Conservation (phyloP, 768 basidiomycete species). For the Rhodotorula kratochvilovae region DNA sequence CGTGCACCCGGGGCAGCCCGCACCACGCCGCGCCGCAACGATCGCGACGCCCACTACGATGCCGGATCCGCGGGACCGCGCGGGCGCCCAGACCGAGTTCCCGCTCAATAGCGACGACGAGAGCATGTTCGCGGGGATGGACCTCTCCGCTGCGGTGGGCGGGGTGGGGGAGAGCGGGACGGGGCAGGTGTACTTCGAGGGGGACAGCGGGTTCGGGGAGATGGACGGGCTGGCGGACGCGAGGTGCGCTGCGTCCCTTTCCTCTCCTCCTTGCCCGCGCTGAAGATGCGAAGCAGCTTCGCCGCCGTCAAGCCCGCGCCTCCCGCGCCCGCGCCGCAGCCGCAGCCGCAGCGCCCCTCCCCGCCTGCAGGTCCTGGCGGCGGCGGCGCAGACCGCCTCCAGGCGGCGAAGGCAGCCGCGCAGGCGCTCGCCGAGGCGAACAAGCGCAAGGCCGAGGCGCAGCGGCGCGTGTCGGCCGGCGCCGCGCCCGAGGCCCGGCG, state of each 20-base stretch:
- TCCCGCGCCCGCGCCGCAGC: neutral
- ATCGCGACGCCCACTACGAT: neutral
- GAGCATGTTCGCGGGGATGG: neutral
- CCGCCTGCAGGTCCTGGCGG: neutral
- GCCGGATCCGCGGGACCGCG: conserved; percentile 7
- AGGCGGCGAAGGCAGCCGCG: neutral
- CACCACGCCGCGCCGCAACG: neutral
- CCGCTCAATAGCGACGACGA: neutral
- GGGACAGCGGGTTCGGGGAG: conserved; percentile 16
- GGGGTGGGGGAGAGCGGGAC: neutral
- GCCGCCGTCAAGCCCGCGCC: neutral
- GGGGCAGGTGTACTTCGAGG: neutral
- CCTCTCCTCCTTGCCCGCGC: neutral
- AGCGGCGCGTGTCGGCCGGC: too few species aligned
- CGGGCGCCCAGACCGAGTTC: neutral
- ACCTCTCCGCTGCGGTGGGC: neutral
- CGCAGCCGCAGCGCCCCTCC: neutral
- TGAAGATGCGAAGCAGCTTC: neutral
- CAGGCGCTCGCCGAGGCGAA: neutral
- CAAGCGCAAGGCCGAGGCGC: neutral
- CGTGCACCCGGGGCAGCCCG: neutral
- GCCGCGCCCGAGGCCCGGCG: too few species aligned
- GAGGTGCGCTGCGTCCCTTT: neutral
- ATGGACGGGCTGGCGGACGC: neutral
- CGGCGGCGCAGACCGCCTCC: neutral